Base-by-base conservation (phyloP, 495 filamentous ascomycete genomes). In the Aspergillus sparsus region DNA sequence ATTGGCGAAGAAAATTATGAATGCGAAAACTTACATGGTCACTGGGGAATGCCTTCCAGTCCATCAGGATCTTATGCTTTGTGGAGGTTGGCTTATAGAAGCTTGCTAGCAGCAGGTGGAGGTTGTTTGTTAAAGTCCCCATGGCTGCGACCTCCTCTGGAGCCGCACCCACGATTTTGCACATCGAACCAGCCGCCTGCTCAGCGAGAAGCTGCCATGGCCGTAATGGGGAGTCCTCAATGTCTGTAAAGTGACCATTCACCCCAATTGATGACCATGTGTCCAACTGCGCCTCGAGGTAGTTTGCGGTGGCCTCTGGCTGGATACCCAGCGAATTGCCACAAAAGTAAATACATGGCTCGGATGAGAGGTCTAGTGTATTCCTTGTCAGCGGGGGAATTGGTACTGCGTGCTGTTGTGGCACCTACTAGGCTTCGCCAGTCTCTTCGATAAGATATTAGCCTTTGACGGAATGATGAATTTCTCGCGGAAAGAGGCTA, bases 281-380 rank as follows among this genome's bases (percentile, higher is more conserved):
- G 49, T 82, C 77, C 53, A 98, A 84, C 69, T 96, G 91, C 53
- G 87, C 85, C 52, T 85, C 79, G 67, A 98, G 80, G 62, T 90
- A 88, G 16, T 82, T 76, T 37, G 82, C 74, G 0, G 88, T 92
- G 44, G 85, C 78, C 65, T 85, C 86, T 18, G 94, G 94, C 72
- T 98, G 94, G 50, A 95, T 82, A 49, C 94, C 94, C 13, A 98
- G 82, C 15, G 94, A 98, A 76, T 98, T 97, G 7, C 94, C 94
- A 68, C 92, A 96, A 58, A 98, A 84, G 71, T 98, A 98, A 59
- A 90, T 89, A 53, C 77, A 85, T 82, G 63, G 71, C 59, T 80
- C 69, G 15, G 68, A 34, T 7, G 75, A 80, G 34, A 80, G 68
- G 34, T 70, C 76, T 79, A 33, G 49, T 21, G 69, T 52, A 50